phyloP scores from a whole-genome alignment of 768 basidiomycete genomes.

The Calocera cornea region DNA sequence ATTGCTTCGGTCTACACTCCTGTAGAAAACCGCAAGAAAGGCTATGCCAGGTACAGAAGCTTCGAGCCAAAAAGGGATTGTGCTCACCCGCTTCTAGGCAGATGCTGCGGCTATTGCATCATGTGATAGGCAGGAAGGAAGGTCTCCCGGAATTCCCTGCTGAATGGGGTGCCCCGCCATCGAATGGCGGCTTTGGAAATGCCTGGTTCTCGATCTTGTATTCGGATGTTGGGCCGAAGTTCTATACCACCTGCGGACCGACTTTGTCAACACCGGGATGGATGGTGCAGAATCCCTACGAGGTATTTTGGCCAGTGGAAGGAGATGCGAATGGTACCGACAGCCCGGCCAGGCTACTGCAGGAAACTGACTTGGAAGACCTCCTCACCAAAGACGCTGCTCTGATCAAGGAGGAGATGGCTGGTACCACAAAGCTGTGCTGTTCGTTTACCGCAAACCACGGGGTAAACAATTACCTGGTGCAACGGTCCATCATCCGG shows the following conservation, averaged over 20 bases:
- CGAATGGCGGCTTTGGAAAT: conserved; percentile 24
- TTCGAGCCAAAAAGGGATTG: background rate
- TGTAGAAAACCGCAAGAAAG: conserved; percentile 34
- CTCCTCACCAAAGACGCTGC: conserved; percentile 33
- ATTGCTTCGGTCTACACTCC: conserved; percentile 48
- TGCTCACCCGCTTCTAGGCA: conserved; percentile 20
- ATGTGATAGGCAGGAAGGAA: conserved; percentile 31
- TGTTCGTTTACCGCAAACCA: conserved; percentile 33
- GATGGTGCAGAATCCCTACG: conserved; percentile 27
- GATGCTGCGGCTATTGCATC: conserved; percentile 54
- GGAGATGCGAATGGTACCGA: conserved; percentile 12
- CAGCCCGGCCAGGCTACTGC: conserved; percentile 22
- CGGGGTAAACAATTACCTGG: conserved; percentile 29
- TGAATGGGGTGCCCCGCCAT: conserved; percentile 34
- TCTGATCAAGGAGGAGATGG: conserved; percentile 23
- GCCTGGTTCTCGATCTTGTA: conserved; percentile 39
- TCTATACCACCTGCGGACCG: conserved; percentile 35
- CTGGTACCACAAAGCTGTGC: conserved; percentile 5
- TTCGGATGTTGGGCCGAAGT: conserved; percentile 38
- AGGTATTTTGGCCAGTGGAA: conserved; percentile 29
- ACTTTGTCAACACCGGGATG: conserved; percentile 30
- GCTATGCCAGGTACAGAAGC: conserved; percentile 32
- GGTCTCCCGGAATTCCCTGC: conserved; percentile 28
- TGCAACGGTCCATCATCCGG: conserved; percentile 14
- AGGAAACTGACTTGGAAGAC: conserved; percentile 24